Evolutionary conservation across 768 basidiomycete species (phyloP), one percentile per base, ranked within the genome.

Genomic region (Suillus subaureus): DNA sequence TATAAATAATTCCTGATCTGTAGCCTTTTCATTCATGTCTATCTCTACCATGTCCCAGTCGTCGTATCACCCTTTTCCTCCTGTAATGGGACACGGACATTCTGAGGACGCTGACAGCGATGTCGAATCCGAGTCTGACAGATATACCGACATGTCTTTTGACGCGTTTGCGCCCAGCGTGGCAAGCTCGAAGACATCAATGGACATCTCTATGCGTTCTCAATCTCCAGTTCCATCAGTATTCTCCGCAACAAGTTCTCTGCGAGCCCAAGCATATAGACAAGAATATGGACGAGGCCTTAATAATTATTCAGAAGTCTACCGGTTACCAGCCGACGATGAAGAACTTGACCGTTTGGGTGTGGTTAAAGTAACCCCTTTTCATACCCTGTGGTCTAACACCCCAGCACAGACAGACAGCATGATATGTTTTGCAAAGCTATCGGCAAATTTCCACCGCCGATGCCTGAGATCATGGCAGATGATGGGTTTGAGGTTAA

Each of bases 241-340:
- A 9, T 82, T 85, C 71, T 92, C 91, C 1, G 73, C 92, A 72
- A 87, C 88, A 0, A 87, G 84, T 70, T 89, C 89, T 0, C 69
- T 91, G 55, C 85, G 84, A 31, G 84, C 82, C 18, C 80, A 83
- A 42, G 83, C 86, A 1, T 88, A 87, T 76, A 83, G 82, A 62
- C 82, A 87, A 35, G 90, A 92, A 71, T 88, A 85, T 64, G 92
- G 91, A 0, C 82, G 92, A 49, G 83, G 81, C 39, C 74, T 93
- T 52, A 93, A 93, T 77, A 92, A 87, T 67, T 89, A 90, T 68
- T 93, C 92, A 2, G 90, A 93, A 54, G 83, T 93, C 2, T 94
- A 94, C 71, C 84, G 84, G 51, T 79, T 94, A 33, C 90, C 92
- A 15, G 92, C 91, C 33, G 92, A 93, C 68, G 88, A 89, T 9